phyloP scores from a whole-genome alignment of 805 yeast species.

The Candida ponderosae region DNA sequence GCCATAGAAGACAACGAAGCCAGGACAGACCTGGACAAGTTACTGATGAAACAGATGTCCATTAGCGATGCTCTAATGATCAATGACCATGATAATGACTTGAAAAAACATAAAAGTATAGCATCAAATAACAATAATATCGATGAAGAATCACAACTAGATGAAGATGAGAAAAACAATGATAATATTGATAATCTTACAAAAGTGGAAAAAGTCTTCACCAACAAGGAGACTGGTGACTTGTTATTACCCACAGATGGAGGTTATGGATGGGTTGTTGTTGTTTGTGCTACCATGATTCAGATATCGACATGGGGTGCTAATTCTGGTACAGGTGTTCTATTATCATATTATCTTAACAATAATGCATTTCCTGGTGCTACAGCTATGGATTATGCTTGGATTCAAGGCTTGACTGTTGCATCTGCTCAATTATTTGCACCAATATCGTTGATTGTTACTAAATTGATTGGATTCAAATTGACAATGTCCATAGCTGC shows the following conservation, averaged over 20 bases:
- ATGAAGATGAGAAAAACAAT: background rate
- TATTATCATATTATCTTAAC: constrained; percentile 48
- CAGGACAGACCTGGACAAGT: background rate
- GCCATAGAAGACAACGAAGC: background rate
- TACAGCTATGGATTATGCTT: constrained; percentile 49
- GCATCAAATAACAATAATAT: background rate
- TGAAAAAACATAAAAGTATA: too few relatives aligned
- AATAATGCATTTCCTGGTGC: constrained; percentile 46
- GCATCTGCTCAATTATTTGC: constrained; percentile 46
- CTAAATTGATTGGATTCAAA: constrained; percentile 43
- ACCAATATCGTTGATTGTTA: constrained; percentile 45
- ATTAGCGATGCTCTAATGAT: background rate
- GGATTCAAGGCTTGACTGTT: constrained; percentile 61
- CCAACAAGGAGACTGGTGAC: constrained; percentile 25
- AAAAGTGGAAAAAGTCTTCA: constrained; percentile 23
- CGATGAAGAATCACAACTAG: background rate
- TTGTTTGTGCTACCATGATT: constrained; percentile 38
- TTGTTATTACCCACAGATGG: constrained; percentile 47
- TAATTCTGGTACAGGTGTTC: constrained; percentile 53
- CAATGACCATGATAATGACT: background rate
- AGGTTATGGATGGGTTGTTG: constrained; percentile 64
- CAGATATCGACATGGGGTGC: constrained; percentile 70
- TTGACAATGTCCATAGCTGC: constrained; percentile 42
- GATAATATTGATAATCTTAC: background rate
- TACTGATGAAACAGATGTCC: background rate